Evolutionary conservation across 2,329 filamentous ascomycete species (phyloP).

Genomic region (Dactylellina drechsleri): DNA sequence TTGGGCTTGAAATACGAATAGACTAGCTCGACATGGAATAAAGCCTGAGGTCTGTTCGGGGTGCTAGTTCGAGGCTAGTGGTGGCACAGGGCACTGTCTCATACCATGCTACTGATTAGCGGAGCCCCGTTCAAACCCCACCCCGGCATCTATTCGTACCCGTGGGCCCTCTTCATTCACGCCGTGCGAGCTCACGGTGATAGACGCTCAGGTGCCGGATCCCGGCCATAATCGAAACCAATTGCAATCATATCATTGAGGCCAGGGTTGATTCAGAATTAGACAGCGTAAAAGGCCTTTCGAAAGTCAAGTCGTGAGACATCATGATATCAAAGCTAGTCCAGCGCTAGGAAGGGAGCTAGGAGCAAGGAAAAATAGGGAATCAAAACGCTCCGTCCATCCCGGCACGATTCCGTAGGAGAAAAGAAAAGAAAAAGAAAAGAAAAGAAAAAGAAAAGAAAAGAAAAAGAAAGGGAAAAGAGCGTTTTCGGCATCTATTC

Average conservation of each 20-base stretch:
- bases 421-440: background rate
- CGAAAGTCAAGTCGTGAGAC: slow-evolving; percentile 38
- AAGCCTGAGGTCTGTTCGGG: slow-evolving; percentile 28
- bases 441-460: background rate
- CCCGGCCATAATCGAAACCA: slow-evolving; percentile 31
- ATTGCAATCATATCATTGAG: background rate
- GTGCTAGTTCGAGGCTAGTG: slow-evolving; percentile 18
- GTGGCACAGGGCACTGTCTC: background rate
- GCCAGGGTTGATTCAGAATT: slow-evolving; percentile 21
- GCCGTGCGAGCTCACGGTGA: slow-evolving; percentile 36
- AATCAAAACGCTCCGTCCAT: slow-evolving; percentile 53
- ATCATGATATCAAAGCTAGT: slow-evolving; percentile 34
- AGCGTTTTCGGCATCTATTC: slow-evolving; percentile 2
- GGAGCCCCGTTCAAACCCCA: slow-evolving; percentile 40
- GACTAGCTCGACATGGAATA: slow-evolving; percentile 7
- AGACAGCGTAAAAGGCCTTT: background rate
- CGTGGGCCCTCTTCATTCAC: no score
- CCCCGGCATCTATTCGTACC: slow-evolving; percentile 34
- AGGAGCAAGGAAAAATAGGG: slow-evolving; percentile 26
- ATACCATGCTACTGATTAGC: slow-evolving; percentile 24
- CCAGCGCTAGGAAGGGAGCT: slow-evolving; percentile 25
- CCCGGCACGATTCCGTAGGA: slow-evolving; percentile 45
- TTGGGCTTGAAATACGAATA: slow-evolving; percentile 34
- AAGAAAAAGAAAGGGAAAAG: no score
- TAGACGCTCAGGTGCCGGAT: slow-evolving; percentile 32